A percentile compares a stretch with the other conserved stretches of the same genome.
These are phyloP conservation scores for Bonia amplexicaulis DNA, from an alignment of 176 grass and related monocot genomes.

Conservation along the genomic window DNA sequence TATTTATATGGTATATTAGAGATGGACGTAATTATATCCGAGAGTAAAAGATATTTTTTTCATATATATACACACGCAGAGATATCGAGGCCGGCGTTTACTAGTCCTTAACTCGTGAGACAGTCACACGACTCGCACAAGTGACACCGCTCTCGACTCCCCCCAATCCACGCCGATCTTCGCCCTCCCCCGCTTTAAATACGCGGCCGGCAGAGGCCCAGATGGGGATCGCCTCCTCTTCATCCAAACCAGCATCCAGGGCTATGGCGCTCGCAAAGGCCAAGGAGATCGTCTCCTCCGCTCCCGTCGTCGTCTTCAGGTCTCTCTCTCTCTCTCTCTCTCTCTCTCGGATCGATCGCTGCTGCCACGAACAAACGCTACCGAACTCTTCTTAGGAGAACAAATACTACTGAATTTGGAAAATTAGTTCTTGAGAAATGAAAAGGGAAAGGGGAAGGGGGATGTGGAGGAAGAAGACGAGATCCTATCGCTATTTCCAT, in stretches of 20 bases:
- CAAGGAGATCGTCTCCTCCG: slow-evolving; percentile 69
- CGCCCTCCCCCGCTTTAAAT: not conserved
- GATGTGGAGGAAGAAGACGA: not conserved
- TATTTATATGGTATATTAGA: too few relatives aligned
- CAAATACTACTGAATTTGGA: not conserved
- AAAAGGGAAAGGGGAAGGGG: not conserved
- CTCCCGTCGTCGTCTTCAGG: slow-evolving; percentile 78
- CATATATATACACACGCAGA: too few relatives aligned
- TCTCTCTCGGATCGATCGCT: too few relatives aligned
- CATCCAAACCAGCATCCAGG: slow-evolving; percentile 25
- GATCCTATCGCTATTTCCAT: not conserved
- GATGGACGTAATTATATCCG: too few relatives aligned
- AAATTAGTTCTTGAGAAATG: not conserved
- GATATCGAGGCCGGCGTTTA: too few relatives aligned
- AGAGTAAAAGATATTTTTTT: too few relatives aligned
- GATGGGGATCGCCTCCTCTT: slow-evolving; percentile 43
- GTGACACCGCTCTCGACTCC: not conserved
- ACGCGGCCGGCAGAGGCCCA: not conserved
- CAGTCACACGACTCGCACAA: too few relatives aligned
- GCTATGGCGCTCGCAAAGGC: slow-evolving; percentile 65
- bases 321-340: not conserved
- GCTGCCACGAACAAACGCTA: not conserved
- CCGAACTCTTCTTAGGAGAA: not conserved
- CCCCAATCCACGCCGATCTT: not conserved
- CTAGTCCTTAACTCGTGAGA: too few relatives aligned